Conservation (phyloP, 129 eudicot genomes). For the Erigeron canadensis region DNA sequence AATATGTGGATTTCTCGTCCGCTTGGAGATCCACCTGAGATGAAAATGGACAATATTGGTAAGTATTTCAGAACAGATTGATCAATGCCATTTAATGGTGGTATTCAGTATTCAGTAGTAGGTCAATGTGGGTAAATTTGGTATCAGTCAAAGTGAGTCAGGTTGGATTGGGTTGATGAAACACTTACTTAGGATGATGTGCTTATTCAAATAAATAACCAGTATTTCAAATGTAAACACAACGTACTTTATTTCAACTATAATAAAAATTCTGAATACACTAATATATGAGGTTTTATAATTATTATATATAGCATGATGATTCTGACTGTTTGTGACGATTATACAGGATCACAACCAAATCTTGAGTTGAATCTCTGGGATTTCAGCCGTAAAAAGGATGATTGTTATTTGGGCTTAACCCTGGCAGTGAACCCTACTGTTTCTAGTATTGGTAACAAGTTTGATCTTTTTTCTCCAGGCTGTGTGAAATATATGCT, state of each 20-base stretch:
- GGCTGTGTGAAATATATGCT: conserved; percentile 11
- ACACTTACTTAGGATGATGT: background rate
- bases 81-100: background rate
- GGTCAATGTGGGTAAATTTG: background rate
- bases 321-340: background rate
- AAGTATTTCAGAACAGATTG: conserved; percentile 16
- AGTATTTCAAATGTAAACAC: background rate
- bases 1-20: conserved; percentile 66
- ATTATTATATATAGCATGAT: background rate
- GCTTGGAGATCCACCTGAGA: conserved; percentile 63
- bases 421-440: conserved; percentile 81
- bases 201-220: background rate
- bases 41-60: conserved; percentile 50
- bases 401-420: conserved; percentile 88
- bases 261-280: too few relatives aligned
- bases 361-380: conserved; percentile 92
- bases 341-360: conserved; percentile 60
- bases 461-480: conserved; percentile 4
- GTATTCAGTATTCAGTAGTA: too few relatives aligned
- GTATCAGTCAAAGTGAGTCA: background rate
- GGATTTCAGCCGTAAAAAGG: conserved; percentile 61
- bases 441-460: conserved; percentile 61
- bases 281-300: background rate
- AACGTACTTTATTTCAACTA: too few relatives aligned
- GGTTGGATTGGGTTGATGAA: background rate